phyloP scores from a whole-genome alignment of 192 early-diverging fungal genomes.

The Pilobolus umbonatus region DNA sequence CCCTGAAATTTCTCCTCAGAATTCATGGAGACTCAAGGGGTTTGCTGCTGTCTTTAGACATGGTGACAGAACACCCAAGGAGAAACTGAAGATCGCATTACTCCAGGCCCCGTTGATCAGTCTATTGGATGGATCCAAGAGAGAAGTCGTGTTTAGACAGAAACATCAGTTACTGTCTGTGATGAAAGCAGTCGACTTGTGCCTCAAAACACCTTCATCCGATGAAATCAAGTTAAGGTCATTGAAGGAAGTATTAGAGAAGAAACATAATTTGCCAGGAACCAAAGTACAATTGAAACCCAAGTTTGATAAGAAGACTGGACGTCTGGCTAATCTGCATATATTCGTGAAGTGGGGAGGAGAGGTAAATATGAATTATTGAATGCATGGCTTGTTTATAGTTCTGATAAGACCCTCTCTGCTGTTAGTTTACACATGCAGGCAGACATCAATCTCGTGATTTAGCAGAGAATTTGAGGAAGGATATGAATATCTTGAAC shows the following conservation, averaged over 20 bases:
- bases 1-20: slow-evolving; percentile 50
- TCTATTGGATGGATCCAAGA: slow-evolving; percentile 58
- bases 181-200: slow-evolving; percentile 21
- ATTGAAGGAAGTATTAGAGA: slow-evolving; percentile 70
- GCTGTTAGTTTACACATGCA: slow-evolving; percentile 79
- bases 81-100: slow-evolving; percentile 89
- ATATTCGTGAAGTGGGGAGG: slow-evolving; percentile 97
- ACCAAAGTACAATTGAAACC: slow-evolving; percentile 95
- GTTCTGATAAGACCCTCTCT: no score
- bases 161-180: slow-evolving; percentile 63
- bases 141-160: slow-evolving; percentile 80
- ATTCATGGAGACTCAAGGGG: slow-evolving; percentile 90
- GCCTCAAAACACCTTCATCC: slow-evolving; percentile 40
- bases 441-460: slow-evolving; percentile 87
- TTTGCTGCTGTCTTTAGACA: slow-evolving; percentile 92
- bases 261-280: slow-evolving; percentile 76
- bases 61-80: slow-evolving; percentile 95
- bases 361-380: slow-evolving; percentile 39
- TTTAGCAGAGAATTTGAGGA: slow-evolving; percentile 85
- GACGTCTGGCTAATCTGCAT: slow-evolving; percentile 65
- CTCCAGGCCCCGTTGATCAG: slow-evolving; percentile 61
- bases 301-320: slow-evolving; percentile 50
- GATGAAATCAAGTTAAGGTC: slow-evolving; percentile 52
- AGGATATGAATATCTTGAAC: slow-evolving; percentile 90
- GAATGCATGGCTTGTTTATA: background rate